Evolutionary conservation across 108 stramenopile species (phyloP).

Genomic region (Stephanodiscus minutulus): DNA sequence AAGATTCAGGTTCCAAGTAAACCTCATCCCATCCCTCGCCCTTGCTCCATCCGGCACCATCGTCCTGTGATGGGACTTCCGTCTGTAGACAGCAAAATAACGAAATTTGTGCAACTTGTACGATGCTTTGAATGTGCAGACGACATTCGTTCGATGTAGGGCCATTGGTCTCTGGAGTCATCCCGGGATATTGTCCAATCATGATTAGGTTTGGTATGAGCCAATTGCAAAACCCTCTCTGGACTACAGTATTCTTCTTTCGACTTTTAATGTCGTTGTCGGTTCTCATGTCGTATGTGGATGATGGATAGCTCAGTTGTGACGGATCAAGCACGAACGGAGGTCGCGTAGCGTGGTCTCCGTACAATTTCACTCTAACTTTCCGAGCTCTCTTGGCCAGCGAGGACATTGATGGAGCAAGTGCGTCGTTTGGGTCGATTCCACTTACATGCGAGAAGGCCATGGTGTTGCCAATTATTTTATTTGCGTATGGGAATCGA

Average conservation of each 20-base stretch:
- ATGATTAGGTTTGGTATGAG: slow-evolving; percentile 63
- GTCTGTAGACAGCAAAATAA: slow-evolving; percentile 67
- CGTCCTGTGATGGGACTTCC: slow-evolving; percentile 64
- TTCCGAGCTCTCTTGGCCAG: slow-evolving; percentile 17
- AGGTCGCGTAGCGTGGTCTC: slow-evolving; percentile 9
- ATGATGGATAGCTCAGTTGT: slow-evolving; percentile 41
- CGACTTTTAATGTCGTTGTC: neutral
- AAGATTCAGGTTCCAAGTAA: slow-evolving; percentile 36
- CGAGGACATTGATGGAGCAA: slow-evolving; percentile 12
- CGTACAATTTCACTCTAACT: slow-evolving; percentile 27
- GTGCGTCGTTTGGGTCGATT: neutral
- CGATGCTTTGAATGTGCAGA: slow-evolving; percentile 52
- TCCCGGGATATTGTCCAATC: slow-evolving; percentile 77
- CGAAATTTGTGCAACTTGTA: slow-evolving; percentile 39
- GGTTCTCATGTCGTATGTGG: slow-evolving; percentile 30
- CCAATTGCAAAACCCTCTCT: slow-evolving; percentile 73
- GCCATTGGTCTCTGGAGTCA: slow-evolving; percentile 56
- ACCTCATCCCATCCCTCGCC: slow-evolving; percentile 19
- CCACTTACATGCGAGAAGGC: neutral
- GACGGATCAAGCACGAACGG: slow-evolving; percentile 32
- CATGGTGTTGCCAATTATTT: neutral
- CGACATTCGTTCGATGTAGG: slow-evolving; percentile 44
- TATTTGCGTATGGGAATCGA: neutral
- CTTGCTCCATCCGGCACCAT: slow-evolving; percentile 41
- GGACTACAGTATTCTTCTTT: slow-evolving; percentile 1